These are phyloP conservation scores for Solanum rostratum DNA, from an alignment of 257 asterid genomes.

Conservation along the genomic window DNA sequence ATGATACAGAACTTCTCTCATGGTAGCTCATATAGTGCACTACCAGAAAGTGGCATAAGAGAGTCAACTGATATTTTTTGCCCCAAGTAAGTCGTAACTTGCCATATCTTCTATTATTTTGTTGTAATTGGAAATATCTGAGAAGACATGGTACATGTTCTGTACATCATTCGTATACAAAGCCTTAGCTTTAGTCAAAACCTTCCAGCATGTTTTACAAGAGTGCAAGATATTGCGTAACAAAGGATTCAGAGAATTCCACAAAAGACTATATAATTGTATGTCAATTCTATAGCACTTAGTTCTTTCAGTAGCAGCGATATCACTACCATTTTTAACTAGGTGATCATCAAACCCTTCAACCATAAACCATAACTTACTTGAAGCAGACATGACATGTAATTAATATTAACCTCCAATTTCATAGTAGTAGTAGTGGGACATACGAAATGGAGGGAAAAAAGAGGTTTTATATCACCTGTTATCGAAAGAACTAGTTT, in stretches of 20 bases:
- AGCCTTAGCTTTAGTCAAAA: neutral
- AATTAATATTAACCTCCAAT: neutral
- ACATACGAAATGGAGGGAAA: neutral
- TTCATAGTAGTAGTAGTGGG: neutral
- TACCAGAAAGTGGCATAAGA: neutral
- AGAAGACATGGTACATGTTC: neutral
- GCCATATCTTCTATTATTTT: neutral
- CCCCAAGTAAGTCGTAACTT: neutral
- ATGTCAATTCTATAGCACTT: neutral
- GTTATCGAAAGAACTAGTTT: neutral
- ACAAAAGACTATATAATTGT: neutral
- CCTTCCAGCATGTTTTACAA: neutral
- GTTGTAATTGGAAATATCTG: neutral
- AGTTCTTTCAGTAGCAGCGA: neutral
- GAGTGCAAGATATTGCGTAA: neutral
- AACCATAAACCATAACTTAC: neutral
- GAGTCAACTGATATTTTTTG: neutral
- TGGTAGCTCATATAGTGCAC: neutral
- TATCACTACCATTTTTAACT: neutral
- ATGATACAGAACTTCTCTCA: neutral
- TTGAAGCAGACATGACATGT: neutral
- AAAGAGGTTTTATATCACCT: neutral
- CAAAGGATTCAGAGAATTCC: neutral
- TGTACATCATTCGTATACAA: neutral
- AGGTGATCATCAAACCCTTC: neutral